phyloP scores from a whole-genome alignment of 2,329 filamentous ascomycete genomes.

The Myriosclerotinia scirpicola region DNA sequence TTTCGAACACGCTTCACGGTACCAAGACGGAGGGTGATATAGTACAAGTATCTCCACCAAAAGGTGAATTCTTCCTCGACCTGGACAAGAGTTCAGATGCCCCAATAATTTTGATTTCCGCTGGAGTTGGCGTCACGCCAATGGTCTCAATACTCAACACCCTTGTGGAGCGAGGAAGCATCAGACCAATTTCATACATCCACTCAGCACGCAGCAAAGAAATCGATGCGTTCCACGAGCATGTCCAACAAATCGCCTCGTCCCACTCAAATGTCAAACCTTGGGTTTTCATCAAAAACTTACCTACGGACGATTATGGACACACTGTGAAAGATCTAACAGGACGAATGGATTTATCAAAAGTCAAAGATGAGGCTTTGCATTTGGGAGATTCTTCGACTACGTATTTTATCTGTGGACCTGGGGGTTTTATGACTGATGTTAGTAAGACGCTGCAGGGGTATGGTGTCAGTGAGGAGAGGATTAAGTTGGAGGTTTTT shows the following conservation, averaged over 20 bases:
- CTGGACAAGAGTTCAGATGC: slow-evolving; percentile 44
- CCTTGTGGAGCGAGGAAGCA: slow-evolving; percentile 42
- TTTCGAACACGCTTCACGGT: slow-evolving; percentile 50
- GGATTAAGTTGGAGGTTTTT: slow-evolving; percentile 17
- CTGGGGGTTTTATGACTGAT: slow-evolving; percentile 16
- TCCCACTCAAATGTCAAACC: neutral
- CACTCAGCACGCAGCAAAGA: slow-evolving; percentile 56
- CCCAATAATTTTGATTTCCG: slow-evolving; percentile 65
- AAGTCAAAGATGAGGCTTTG: neutral
- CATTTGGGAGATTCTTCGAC: slow-evolving; percentile 4
- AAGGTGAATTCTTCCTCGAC: slow-evolving; percentile 63
- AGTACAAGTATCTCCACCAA: slow-evolving; percentile 56
- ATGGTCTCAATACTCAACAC: slow-evolving; percentile 65
- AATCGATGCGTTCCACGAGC: slow-evolving; percentile 55
- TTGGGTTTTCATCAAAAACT: slow-evolving; percentile 13
- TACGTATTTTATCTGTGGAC: slow-evolving; percentile 20
- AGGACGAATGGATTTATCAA: slow-evolving; percentile 13
- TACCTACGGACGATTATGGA: neutral
- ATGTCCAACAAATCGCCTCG: slow-evolving; percentile 43
- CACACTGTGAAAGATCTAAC: neutral
- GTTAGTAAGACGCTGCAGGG: neutral
- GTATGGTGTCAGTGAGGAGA: neutral
- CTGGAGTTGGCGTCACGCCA: slow-evolving; percentile 68
- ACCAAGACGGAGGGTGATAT: slow-evolving; percentile 50
- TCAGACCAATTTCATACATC: slow-evolving; percentile 59